Evolutionary conservation across 2,329 filamentous ascomycete genomes (phyloP).

Genomic region (Claviceps humidiphila): DNA sequence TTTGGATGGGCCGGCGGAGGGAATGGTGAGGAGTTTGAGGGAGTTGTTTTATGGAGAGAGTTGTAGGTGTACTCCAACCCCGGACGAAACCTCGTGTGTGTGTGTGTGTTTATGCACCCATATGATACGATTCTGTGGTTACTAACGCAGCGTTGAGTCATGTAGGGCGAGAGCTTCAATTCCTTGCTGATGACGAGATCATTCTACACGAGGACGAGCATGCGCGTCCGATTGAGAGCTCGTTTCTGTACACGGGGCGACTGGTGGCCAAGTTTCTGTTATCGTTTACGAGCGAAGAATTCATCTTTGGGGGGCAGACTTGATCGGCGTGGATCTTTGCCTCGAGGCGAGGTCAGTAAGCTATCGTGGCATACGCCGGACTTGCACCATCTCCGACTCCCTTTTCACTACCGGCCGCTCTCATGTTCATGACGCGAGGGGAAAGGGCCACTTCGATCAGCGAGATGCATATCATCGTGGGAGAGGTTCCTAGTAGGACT

Average conservation of each 20-base stretch:
- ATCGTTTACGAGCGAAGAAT: conserved; percentile 38
- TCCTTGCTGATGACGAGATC: conserved; percentile 32
- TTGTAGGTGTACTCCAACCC: conserved; percentile 24
- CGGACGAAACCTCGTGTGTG: too few species aligned
- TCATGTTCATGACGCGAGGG: too few species aligned
- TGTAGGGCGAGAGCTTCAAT: conserved; percentile 24
- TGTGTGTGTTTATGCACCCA: too few species aligned
- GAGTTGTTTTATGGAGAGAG: conserved; percentile 29
- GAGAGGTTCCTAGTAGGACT: too few species aligned
- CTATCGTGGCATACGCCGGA: too few species aligned
- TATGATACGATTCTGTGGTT: too few species aligned
- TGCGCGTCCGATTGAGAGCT: conserved; percentile 33
- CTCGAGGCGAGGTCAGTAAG: too few species aligned
- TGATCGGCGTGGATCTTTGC: not conserved
- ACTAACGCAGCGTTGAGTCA: not conserved
- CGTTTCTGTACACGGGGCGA: conserved; percentile 38
- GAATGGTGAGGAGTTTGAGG: conserved; percentile 32
- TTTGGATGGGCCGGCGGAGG: conserved; percentile 30
- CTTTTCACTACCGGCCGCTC: too few species aligned
- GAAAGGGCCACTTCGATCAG: too few species aligned
- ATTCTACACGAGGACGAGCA: conserved; percentile 31
- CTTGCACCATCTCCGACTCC: too few species aligned
- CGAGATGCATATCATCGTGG: too few species aligned
- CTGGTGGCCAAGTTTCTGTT: conserved; percentile 40
- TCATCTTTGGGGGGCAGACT: conserved; percentile 27